A percentile compares a stretch with the other conserved stretches of the same genome.
Conservation (phyloP, 768 basidiomycete genomes). For the Phylloporus sp. region DNA sequence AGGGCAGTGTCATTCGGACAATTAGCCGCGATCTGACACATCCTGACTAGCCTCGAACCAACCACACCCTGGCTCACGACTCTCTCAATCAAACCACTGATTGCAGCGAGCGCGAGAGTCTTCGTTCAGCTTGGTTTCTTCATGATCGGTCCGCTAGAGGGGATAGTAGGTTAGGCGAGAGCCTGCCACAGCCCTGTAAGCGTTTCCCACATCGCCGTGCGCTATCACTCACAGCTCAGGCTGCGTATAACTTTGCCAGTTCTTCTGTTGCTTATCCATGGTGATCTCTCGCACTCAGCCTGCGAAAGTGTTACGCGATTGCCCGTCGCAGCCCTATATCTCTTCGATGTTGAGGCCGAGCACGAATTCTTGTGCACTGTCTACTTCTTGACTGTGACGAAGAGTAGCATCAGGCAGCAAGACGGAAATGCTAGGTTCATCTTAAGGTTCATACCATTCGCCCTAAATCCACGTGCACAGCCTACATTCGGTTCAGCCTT, state of each 20-base stretch:
- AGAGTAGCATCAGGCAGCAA: constrained; percentile 32
- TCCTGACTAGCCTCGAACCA: no score
- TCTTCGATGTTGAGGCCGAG: constrained; percentile 25
- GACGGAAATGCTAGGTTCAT: no score
- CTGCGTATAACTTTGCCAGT: constrained; percentile 37
- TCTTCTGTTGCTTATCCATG: constrained; percentile 46
- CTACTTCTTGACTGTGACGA: constrained; percentile 39
- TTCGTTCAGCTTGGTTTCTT: constrained; percentile 17
- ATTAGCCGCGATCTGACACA: no score
- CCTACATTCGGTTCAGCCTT: no score
- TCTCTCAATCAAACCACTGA: constrained; percentile 47
- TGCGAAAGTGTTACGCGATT: constrained; percentile 80
- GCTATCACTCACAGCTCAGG: constrained; percentile 44
- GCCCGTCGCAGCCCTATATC: constrained; percentile 71
- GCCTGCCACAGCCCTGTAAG: constrained; percentile 10
- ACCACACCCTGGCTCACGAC: constrained; percentile 41
- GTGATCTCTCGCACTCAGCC: constrained; percentile 41
- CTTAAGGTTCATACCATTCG: no score
- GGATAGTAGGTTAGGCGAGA: constrained; percentile 8
- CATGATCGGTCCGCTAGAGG: constrained; percentile 12
- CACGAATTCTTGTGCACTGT: constrained; percentile 37
- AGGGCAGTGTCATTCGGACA: no score
- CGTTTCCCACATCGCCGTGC: constrained; percentile 24
- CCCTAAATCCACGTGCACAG: no score
- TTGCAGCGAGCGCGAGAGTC: constrained; percentile 30